Base-by-base conservation (phyloP, 2,329 filamentous ascomycete species). In the Ascochyta rabiei region DNA sequence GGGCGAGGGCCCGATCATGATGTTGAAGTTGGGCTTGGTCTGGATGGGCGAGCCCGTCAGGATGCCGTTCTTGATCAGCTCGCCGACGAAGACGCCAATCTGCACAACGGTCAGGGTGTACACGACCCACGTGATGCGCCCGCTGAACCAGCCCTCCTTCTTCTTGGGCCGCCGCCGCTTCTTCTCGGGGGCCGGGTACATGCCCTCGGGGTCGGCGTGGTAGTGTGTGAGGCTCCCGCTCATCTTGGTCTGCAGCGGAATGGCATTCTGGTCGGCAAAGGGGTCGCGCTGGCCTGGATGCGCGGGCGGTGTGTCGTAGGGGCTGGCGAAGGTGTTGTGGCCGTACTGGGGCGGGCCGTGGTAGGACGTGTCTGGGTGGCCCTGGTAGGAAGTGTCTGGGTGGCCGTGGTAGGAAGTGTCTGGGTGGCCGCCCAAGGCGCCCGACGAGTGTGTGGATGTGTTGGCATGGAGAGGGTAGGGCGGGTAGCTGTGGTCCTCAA, bases 1-100 rank as follows among this genome's bases (percentile, higher is more conserved):
- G 1, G 88, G 85, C 5, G 93, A 96, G 1, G 95, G 95, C 0
- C 95, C 95, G 69, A 99, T 96, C 91, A 99, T 96, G 54, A 90
- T 89, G 77, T 98, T 99, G 79, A 99, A 96, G 15, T 82, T 83
- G 1, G 95, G 95, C 51, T 93, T 85, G 47, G 87, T 93, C 77
- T 87, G 84, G 69, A 91, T 91, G 18, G 89, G 85, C 0, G 89
- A 88, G 48, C 89, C 89, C 1, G 93, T 97, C 26, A 93, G 78
- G 63, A 89, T 82, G 47, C 82, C 88, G 75, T 93, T 96, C 70
- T 88, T 90, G 42, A 90, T 87, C 58, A 99, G 80, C 77, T 98
- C 91, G 47, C 83, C 91, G 61, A 98, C 89, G 70, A 99, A 99
- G 24, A 98, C 91, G 15, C 81, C 85, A 18, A 95, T 77, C 74